Evolutionary conservation across 2,329 filamentous ascomycete genomes (phyloP), one percentile per base, ranked within the genome.

Genomic region (Colletotrichum horii): DNA sequence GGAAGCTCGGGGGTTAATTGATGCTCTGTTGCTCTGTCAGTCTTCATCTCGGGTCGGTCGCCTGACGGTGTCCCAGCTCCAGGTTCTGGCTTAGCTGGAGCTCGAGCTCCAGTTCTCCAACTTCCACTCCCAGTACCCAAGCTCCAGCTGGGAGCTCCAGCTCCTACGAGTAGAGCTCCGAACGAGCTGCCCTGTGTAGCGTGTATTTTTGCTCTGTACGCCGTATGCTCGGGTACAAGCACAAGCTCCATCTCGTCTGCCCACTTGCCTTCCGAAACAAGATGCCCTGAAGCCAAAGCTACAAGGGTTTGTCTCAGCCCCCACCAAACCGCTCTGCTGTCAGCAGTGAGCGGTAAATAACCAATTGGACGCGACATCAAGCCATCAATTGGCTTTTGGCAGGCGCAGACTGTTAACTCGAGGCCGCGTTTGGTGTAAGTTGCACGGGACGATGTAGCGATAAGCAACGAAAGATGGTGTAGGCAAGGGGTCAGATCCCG

Each of bases 181-280:
- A 43, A 64, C 14, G 34, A 64, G 34, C 61, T 64, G 28, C 32
- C 36, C 34, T 28, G 61, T 38, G 22, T 56, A 73, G 55, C 56
- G 52, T 55, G 48, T 48, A 28, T n/a, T 30, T 22, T 43, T 67
- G 65, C 32, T 61, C 34, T 69, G 30, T 26, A 55, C 55, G 66
- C 61, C 66, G 36, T 64, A 43, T 34, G 12, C 32, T n/a, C 32
- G 61, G 26, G 55, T 43, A 61, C 32, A 56, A 28, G 55, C 24
- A 61, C 26, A 70, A 74, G 74, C 66, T 66, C 48, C 52, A 76
- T 61, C 48, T 38, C 11, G n/a, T 26, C n/a, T 48, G 48, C 71
- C 71, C 48, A 69, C 74, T 70, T 55, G 56, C 52, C 60, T 75
- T 76, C 65, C 71, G 66, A 70, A 76, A 70, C 60, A 66, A 56